phyloP scores from a whole-genome alignment of 2,329 filamentous ascomycete species.

The Aspergillus candidus region DNA sequence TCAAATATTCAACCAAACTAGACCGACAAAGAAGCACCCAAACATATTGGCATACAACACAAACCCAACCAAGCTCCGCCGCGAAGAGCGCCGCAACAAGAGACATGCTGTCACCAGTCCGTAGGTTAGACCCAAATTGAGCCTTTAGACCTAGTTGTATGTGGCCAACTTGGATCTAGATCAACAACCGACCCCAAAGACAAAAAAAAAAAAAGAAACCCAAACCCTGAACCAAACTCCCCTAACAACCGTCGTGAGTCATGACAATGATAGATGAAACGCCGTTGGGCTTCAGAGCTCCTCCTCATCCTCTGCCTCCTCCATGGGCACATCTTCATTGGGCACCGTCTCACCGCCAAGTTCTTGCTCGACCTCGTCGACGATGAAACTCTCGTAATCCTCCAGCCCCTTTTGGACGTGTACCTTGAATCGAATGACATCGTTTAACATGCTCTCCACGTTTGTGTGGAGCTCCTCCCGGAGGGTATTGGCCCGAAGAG shows the following conservation, averaged over 20 bases:
- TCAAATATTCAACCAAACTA: not conserved
- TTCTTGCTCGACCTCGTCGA: slow-evolving; percentile 85
- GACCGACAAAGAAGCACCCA: not conserved
- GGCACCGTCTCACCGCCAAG: slow-evolving; percentile 57
- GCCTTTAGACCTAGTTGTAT: too few species aligned
- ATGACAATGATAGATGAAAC: slow-evolving; percentile 4
- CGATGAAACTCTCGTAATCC: slow-evolving; percentile 89
- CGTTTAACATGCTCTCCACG: slow-evolving; percentile 91
- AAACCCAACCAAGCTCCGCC: not conserved
- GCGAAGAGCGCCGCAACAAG: slow-evolving; percentile 4
- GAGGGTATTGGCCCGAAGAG: slow-evolving; percentile 72
- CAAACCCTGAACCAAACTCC: not conserved
- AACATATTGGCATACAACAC: not conserved
- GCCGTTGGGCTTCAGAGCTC: slow-evolving; percentile 11
- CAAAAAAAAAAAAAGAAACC: not conserved
- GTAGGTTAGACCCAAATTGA: too few species aligned
- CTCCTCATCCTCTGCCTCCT: slow-evolving; percentile 9
- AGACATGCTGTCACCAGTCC: not conserved
- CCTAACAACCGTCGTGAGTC: not conserved
- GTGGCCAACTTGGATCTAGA: too few species aligned
- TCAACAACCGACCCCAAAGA: not conserved
- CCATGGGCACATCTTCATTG: slow-evolving; percentile 21
- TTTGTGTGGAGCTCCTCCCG: slow-evolving; percentile 98
- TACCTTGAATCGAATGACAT: slow-evolving; percentile 98
- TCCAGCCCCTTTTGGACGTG: slow-evolving; percentile 89